Evolutionary conservation across 345 rosid species (phyloP).

Genomic region (Bruguiera sexangula): DNA sequence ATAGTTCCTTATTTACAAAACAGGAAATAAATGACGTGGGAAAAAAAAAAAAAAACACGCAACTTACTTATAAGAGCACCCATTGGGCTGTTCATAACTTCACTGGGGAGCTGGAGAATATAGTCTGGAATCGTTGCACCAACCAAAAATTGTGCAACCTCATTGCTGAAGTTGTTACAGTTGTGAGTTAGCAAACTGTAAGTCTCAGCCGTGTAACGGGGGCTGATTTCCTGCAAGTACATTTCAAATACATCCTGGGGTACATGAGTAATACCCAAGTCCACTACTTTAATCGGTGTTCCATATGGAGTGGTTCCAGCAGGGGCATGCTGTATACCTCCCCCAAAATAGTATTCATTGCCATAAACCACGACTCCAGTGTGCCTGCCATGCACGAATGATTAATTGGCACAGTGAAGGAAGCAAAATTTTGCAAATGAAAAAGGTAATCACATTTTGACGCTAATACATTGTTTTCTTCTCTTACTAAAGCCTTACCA

Average conservation of each 20-base stretch:
- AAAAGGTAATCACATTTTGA: background rate
- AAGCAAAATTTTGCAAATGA: background rate
- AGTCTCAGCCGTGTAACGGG: constrained; percentile 80
- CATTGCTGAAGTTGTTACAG: constrained; percentile 91
- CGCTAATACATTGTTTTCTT: background rate
- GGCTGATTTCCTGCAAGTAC: constrained; percentile 77
- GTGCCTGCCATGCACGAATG: constrained; percentile 53
- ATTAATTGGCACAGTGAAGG: background rate
- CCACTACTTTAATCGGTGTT: constrained; percentile 56
- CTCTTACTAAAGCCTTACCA: constrained; percentile 49
- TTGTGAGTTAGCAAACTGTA: constrained; percentile 82
- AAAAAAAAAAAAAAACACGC: background rate
- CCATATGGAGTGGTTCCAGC: constrained; percentile 83
- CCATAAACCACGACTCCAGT: constrained; percentile 87
- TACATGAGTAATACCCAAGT: constrained; percentile 76
- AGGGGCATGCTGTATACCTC: constrained; percentile 71
- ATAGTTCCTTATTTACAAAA: background rate
- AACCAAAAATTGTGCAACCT: constrained; percentile 86
- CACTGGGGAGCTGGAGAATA: constrained; percentile 81
- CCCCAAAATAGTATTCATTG: constrained; percentile 79
- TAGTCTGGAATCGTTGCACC: constrained; percentile 77
- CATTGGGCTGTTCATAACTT: constrained; percentile 92
- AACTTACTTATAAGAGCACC: constrained; percentile 80
- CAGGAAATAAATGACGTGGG: background rate
- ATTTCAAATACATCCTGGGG: constrained; percentile 87